Evolutionary conservation across 768 basidiomycete species (phyloP).

Genomic region (Lactarius hengduanensis): DNA sequence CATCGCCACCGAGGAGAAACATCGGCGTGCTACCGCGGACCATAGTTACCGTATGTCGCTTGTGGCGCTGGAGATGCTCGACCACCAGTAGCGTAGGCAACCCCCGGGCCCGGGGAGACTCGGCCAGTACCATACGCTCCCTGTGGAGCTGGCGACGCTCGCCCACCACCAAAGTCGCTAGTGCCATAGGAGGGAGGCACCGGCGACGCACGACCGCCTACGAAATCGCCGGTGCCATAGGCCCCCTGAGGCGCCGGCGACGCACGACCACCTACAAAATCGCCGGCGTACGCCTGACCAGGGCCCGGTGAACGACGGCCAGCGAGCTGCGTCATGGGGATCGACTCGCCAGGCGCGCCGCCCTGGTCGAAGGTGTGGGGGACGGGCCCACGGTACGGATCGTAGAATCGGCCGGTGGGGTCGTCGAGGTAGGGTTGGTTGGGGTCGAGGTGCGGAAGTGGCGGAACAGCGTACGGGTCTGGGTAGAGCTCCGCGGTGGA

Average conservation of each 20-base stretch:
- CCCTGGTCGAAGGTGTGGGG: constrained; percentile 60
- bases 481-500: constrained; percentile 46
- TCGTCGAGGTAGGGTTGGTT: constrained; percentile 77
- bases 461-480: constrained; percentile 83
- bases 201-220: constrained; percentile 23
- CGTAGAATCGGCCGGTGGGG: constrained; percentile 53
- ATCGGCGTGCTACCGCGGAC: constrained; percentile 23
- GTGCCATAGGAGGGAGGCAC: constrained; percentile 1
- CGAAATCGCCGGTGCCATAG: constrained; percentile 7
- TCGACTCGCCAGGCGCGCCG: constrained; percentile 47
- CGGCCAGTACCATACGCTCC: constrained; percentile 19
- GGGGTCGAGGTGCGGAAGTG: constrained; percentile 77
- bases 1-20: neutral
- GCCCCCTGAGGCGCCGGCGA: constrained; percentile 14
- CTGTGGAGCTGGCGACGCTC: constrained; percentile 25
- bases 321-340: constrained; percentile 69
- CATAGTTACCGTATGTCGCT: constrained; percentile 41
- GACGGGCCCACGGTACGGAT: constrained; percentile 79
- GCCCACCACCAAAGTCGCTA: constrained; percentile 13
- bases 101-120: constrained; percentile 10
- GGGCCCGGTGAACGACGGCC: constrained; percentile 34
- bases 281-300: constrained; percentile 24
- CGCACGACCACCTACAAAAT: constrained; percentile 17
- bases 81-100: constrained; percentile 31
- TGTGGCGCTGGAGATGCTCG: constrained; percentile 49